Evolutionary conservation across 805 yeast genomes (phyloP).

Genomic region (Metschnikowia hibisci): DNA sequence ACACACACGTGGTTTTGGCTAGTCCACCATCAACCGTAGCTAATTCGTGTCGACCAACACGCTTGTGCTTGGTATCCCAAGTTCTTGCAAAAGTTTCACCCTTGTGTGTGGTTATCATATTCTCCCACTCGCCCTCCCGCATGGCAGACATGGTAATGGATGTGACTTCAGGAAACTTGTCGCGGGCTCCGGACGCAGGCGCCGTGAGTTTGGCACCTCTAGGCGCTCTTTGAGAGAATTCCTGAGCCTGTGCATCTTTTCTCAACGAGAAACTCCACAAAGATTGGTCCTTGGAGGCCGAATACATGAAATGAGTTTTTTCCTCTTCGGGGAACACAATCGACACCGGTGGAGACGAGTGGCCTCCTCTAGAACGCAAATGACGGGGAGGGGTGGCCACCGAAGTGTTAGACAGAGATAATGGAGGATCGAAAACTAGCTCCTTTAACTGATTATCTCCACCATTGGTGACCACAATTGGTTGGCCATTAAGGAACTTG

Average conservation of each 20-base stretch:
- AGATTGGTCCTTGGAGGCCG: slow-evolving; percentile 82
- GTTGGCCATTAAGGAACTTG: slow-evolving; percentile 83
- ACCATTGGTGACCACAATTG: slow-evolving; percentile 84
- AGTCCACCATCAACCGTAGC: slow-evolving; percentile 73
- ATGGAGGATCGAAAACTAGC: slow-evolving; percentile 87
- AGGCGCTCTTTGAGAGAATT: slow-evolving; percentile 72
- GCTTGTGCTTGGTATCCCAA: slow-evolving; percentile 78
- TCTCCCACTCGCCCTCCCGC: slow-evolving; percentile 90
- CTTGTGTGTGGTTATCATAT: slow-evolving; percentile 82
- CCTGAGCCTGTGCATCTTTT: slow-evolving; percentile 95
- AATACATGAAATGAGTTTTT: slow-evolving; percentile 73
- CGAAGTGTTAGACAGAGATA: slow-evolving; percentile 58
- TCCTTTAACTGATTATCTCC: slow-evolving; percentile 88
- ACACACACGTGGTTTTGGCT: slow-evolving; percentile 71
- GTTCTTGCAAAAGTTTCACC: slow-evolving; percentile 82
- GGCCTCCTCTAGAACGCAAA: slow-evolving; percentile 96
- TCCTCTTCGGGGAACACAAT: slow-evolving; percentile 74
- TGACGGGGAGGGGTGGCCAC: slow-evolving; percentile 87
- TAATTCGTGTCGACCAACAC: slow-evolving; percentile 72
- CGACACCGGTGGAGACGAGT: slow-evolving; percentile 79
- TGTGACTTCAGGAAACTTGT: slow-evolving; percentile 73
- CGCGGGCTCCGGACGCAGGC: slow-evolving; percentile 46
- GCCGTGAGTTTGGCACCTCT: slow-evolving; percentile 24
- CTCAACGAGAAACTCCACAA: slow-evolving; percentile 91
- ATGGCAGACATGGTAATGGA: slow-evolving; percentile 68